Conservation (phyloP, 164 flowering plant genomes). For the Macadamia integrifolia region DNA sequence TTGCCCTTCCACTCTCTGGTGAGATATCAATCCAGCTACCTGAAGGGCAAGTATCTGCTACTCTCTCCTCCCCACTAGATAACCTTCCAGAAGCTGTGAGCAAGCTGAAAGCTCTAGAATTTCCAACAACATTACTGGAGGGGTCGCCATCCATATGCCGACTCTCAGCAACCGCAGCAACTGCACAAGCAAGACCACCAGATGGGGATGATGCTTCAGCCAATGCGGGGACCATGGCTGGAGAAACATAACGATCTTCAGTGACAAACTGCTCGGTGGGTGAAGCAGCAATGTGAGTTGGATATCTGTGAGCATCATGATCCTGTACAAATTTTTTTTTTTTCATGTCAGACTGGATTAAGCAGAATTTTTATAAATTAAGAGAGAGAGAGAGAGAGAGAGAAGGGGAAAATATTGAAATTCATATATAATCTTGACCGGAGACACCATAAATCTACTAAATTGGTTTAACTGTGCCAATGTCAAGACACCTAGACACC, state of each 20-base stretch:
- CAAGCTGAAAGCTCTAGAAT: slow-evolving; percentile 22
- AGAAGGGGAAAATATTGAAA: too few species aligned
- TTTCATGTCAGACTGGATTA: neutral
- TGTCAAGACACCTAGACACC: too few species aligned
- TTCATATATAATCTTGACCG: too few species aligned
- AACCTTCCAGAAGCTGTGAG: slow-evolving; percentile 30
- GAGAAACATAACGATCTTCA: slow-evolving; percentile 27
- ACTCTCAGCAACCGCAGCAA: slow-evolving; percentile 86
- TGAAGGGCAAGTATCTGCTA: slow-evolving; percentile 24
- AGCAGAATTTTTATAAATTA: too few species aligned
- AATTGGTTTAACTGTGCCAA: too few species aligned
- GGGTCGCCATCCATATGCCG: slow-evolving; percentile 56
- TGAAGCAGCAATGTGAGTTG: slow-evolving; percentile 19
- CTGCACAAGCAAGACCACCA: slow-evolving; percentile 89
- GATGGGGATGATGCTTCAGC: slow-evolving; percentile 65
- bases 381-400: too few species aligned
- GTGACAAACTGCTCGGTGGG: slow-evolving; percentile 26
- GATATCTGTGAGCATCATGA: slow-evolving; percentile 31
- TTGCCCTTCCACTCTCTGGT: slow-evolving; percentile 24
- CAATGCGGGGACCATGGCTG: slow-evolving; percentile 15
- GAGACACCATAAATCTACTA: too few species aligned
- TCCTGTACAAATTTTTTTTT: slow-evolving; percentile 34
- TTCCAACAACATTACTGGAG: slow-evolving; percentile 18
- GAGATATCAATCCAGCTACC: slow-evolving; percentile 29
- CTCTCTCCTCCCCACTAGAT: slow-evolving; percentile 22